Percentiles rank a stretch among this genome's conserved stretches.
phyloP scores from a whole-genome alignment of 345 rosid genomes.

The Eucalyptus erythrocorys region DNA sequence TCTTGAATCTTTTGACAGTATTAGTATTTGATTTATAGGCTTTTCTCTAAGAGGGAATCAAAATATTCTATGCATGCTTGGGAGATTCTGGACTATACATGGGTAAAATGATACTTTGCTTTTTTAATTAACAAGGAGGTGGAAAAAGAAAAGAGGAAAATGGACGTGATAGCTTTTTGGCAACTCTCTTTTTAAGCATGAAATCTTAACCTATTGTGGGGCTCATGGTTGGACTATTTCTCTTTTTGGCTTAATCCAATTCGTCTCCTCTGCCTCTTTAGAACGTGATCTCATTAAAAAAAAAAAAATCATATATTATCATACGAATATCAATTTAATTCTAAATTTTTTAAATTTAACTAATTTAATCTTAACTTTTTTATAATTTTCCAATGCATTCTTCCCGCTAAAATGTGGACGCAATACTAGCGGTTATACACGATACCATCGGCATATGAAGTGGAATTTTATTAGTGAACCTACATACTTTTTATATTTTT shows the following conservation, averaged over 20 bases:
- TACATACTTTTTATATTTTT: background rate
- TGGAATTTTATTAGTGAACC: background rate
- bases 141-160: too few species aligned
- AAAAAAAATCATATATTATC: too few species aligned
- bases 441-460: background rate
- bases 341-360: too few species aligned
- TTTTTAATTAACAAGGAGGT: too few species aligned
- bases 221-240: background rate
- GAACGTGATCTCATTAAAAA: background rate
- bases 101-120: too few species aligned
- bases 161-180: too few species aligned
- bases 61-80: background rate
- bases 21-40: background rate
- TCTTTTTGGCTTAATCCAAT: background rate
- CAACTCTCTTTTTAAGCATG: too few species aligned
- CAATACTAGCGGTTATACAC: background rate
- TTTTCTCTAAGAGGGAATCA: background rate
- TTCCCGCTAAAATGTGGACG: background rate
- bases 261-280: background rate
- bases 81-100: background rate
- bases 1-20: background rate
- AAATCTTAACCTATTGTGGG: background rate
- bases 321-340: background rate
- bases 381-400: background rate
- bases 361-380: background rate